Percentiles rank a stretch among this genome's conserved stretches.
Evolutionary conservation across 139 green algal species (phyloP).

Genomic region (Picochlorum costavermella): DNA sequence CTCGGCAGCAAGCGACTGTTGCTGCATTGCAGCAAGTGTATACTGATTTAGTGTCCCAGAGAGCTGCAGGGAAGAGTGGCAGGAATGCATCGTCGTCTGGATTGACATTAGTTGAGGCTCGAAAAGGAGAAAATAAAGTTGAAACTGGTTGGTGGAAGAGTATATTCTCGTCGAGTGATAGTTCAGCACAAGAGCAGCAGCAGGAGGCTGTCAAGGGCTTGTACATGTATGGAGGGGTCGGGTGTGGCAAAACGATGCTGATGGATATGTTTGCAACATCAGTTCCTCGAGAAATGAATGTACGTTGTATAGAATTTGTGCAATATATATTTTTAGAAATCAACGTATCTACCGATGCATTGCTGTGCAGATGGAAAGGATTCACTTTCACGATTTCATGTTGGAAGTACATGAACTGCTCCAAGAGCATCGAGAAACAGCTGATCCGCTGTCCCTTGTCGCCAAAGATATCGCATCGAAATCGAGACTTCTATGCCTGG

Average conservation of each 20-base stretch:
- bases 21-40: slow-evolving; percentile 57
- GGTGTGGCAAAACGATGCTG: slow-evolving; percentile 94
- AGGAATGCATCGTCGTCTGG: slow-evolving; percentile 16
- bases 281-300: slow-evolving; percentile 21
- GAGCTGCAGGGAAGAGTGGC: slow-evolving; percentile 1
- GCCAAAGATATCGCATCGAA: slow-evolving; percentile 47
- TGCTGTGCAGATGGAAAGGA: slow-evolving; percentile 31
- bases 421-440: slow-evolving; percentile 9
- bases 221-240: slow-evolving; percentile 92
- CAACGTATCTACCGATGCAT: no score
- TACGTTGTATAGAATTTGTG: not conserved
- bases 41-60: slow-evolving; percentile 24
- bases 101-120: slow-evolving; percentile 44
- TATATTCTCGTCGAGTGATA: slow-evolving; percentile 17
- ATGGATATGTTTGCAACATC: slow-evolving; percentile 87
- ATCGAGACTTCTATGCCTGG: slow-evolving; percentile 75
- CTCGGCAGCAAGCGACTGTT: slow-evolving; percentile 61
- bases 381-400: slow-evolving; percentile 99
- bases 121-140: not conserved
- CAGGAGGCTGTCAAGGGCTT: slow-evolving; percentile 42
- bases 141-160: slow-evolving; percentile 9
- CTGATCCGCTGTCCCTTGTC: slow-evolving; percentile 67
- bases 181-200: not conserved
- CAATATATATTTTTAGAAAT: not conserved
- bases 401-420: slow-evolving; percentile 78